Percentiles rank a stretch among this genome's conserved stretches.
Evolutionary conservation across 768 basidiomycete species (phyloP).

Genomic region (Termitomyces sp.): DNA sequence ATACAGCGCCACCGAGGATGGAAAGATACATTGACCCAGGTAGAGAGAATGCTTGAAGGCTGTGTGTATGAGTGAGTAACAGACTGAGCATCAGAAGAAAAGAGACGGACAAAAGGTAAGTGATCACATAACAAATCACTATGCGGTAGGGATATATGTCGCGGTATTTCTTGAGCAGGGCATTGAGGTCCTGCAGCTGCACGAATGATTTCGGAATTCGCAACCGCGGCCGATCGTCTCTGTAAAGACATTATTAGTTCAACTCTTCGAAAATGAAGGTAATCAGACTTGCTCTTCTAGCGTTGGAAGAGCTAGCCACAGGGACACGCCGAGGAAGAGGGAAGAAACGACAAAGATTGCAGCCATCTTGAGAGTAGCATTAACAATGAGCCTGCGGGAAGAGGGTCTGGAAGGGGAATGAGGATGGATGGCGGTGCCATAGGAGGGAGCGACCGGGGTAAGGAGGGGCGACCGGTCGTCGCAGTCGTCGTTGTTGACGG

Average conservation of each 20-base stretch:
- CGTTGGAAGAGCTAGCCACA: conserved; percentile 79
- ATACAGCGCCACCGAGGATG: conserved; percentile 93
- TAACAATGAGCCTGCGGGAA: conserved; percentile 58
- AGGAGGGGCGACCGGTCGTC: conserved; percentile 38
- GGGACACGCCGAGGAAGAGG: conserved; percentile 61
- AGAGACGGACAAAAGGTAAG: conserved; percentile 83
- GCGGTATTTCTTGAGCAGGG: conserved; percentile 85
- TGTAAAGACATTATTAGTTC: conserved; percentile 21
- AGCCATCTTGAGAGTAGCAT: conserved; percentile 81
- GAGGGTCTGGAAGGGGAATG: conserved; percentile 34
- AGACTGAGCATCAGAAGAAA: conserved; percentile 1
- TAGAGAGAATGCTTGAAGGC: conserved; percentile 93
- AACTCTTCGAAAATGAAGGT: background rate
- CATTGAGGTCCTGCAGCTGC: conserved; percentile 82
- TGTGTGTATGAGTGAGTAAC: conserved; percentile 21
- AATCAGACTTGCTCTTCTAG: conserved; percentile 60
- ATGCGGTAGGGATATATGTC: conserved; percentile 84
- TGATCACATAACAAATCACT: conserved; percentile 79
- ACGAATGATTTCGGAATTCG: conserved; percentile 85
- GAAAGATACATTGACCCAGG: conserved; percentile 98
- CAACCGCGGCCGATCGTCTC: conserved; percentile 69
- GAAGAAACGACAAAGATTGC: conserved; percentile 69
- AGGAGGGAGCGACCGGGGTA: conserved; percentile 37
- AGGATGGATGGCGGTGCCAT: conserved; percentile 44
- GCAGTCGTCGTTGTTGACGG: conserved; percentile 34